A percentile compares a stretch with the other conserved stretches of the same genome.
phyloP scores from a whole-genome alignment of 345 rosid genomes.

The Pugionium cornutum region DNA sequence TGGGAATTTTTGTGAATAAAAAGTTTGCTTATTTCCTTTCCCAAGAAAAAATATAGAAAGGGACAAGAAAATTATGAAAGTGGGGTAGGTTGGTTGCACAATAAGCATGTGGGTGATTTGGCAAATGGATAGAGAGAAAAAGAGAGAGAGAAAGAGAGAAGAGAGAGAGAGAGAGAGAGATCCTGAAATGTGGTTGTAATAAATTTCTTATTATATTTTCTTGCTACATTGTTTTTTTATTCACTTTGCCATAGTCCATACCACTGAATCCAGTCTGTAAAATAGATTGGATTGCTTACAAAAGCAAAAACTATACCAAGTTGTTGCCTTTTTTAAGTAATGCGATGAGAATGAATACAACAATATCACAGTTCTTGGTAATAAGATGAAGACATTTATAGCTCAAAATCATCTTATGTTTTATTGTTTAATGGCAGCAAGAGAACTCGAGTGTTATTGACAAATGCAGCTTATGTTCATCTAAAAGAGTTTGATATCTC shows the following conservation, averaged over 20 bases:
- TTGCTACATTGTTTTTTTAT: neutral
- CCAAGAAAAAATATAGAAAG: conserved; percentile 22
- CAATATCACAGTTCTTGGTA: conserved; percentile 5
- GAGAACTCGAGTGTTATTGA: conserved; percentile 64
- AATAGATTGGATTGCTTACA: neutral
- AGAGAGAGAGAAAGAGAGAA: neutral
- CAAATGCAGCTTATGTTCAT: conserved; percentile 83
- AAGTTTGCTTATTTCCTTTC: conserved; percentile 2
- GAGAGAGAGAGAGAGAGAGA: conserved; percentile 27
- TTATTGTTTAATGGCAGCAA: conserved; percentile 53
- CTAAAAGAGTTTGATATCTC: conserved; percentile 76
- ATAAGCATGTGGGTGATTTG: conserved; percentile 47
- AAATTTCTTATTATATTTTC: neutral
- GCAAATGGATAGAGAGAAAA: conserved; percentile 25
- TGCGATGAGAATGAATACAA: neutral
- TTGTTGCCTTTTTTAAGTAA: neutral
- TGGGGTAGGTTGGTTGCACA: conserved; percentile 44
- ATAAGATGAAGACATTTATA: conserved; percentile 4
- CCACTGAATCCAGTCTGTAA: conserved; percentile 17
- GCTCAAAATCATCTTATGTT: no score
- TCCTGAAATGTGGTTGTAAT: neutral
- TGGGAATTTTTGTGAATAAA: conserved; percentile 15
- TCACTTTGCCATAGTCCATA: neutral
- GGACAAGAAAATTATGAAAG: conserved; percentile 32
- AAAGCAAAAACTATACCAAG: neutral